Base-by-base conservation (phyloP, 208 protist genomes). In the Vickermania ingenoplastis region DNA sequence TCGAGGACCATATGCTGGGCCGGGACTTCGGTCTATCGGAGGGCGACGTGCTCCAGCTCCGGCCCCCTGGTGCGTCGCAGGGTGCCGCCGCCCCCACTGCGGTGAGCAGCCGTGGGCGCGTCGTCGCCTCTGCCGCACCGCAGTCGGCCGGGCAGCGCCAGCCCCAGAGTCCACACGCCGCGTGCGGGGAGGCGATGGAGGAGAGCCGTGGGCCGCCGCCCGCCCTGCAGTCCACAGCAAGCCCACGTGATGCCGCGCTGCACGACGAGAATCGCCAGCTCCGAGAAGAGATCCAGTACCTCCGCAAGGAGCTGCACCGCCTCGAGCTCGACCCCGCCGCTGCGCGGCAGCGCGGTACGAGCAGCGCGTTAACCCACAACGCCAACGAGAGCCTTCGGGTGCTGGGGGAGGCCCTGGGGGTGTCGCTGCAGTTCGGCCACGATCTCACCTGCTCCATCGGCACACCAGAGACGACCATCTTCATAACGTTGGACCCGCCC, bases 381-480 rank as follows among this genome's bases (percentile, higher is more conserved):
- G 84, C 80, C 11, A 74, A 80, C 55, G 63, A 65, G 17, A 91
- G 83, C 57, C 63, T 91, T 22, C 22, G 60, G 5, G 41, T 71
- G 26, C 71, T 92, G 17, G 57, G 54, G 14, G 53, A 85, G 45
- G 65, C 77, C 24, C 59, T 91, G 23, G 71, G 73, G 23, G 53
- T 80, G 1, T 23, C 71, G 1, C 63, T 92, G n/a, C 63, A 81
- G 21, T 84, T 92, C 60, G 86, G 89, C 61, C 65, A 57, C 56
- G 89, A 89, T 55, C 61, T 87, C 45, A 92, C 78, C 45, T 84
- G 80, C 62, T 75, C 83, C 0, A 55, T 92, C n/a, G 76, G 79
- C 53, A 77, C 67, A 0, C 80, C 87, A 30, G 68, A 71, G 45
- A 75, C 86, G 29, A 86, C 75, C 3, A 73, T 92, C 25, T 36